Evolutionary conservation across 2,329 filamentous ascomycete species (phyloP).

Genomic region (Nemania abortiva): DNA sequence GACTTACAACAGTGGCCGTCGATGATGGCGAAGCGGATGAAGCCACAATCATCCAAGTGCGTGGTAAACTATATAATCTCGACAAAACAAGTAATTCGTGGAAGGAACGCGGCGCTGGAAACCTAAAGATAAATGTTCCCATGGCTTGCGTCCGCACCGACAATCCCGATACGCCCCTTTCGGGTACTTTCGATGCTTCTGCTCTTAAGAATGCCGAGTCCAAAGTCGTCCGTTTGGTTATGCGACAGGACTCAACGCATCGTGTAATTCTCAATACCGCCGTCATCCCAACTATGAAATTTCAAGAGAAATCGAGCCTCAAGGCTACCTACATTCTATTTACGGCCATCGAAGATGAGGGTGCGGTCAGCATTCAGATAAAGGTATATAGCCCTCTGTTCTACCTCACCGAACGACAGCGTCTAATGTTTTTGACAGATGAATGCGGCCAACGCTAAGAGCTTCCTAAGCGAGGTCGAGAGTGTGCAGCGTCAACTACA

Average conservation of each 20-base stretch:
- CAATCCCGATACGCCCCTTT: constrained; percentile 61
- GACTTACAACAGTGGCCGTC: constrained; percentile 66
- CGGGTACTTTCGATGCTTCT: constrained; percentile 68
- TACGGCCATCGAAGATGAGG: constrained; percentile 70
- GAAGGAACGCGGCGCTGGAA: constrained; percentile 90
- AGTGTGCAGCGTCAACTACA: constrained; percentile 65
- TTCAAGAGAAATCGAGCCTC: constrained; percentile 80
- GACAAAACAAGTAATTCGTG: constrained; percentile 77
- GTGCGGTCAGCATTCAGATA: constrained; percentile 70
- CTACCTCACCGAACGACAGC: background rate
- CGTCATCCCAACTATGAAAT: constrained; percentile 81
- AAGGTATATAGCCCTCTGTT: constrained; percentile 60
- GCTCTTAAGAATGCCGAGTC: constrained; percentile 61
- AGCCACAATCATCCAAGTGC: constrained; percentile 77
- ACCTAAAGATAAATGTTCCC: constrained; percentile 84
- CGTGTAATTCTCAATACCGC: constrained; percentile 88
- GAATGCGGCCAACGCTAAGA: constrained; percentile 65
- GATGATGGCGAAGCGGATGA: constrained; percentile 92
- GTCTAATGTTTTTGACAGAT: constrained; percentile 55
- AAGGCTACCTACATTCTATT: constrained; percentile 78
- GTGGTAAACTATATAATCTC: constrained; percentile 88
- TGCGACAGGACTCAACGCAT: constrained; percentile 91
- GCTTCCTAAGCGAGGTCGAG: constrained; percentile 63
- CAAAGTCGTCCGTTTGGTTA: constrained; percentile 79
- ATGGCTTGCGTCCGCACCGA: constrained; percentile 68